Evolutionary conservation across 306 rosid genomes (phyloP), one percentile per base, ranked within the genome.

Genomic region (Carpinus fangiana): DNA sequence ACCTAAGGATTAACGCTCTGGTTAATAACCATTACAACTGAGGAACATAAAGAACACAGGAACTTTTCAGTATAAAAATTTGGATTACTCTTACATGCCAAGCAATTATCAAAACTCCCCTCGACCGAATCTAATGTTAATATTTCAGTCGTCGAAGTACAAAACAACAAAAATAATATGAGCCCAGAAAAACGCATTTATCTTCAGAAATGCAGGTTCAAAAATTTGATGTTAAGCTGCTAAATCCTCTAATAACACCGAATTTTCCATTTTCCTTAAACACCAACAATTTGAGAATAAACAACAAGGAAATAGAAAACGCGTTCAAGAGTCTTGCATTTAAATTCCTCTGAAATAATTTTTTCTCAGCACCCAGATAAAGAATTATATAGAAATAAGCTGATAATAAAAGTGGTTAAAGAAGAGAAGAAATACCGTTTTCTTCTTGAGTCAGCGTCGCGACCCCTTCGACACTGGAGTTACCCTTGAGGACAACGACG

Each of bases 401-500:
- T 5, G 53, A 26, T n/a, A 17, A 34, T 2, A 4, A 26, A 73
- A 56, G 21, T 20, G 55, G 48, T n/a, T 0, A 18, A 34, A 28
- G n/a, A 36, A 0, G 69, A 72, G 46, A 31, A 69, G 23, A 66
- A 38, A 23, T 0, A 92, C 97, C 97, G 9, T 74, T 76, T 50
- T 84, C 85, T 7, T 89, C 82, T 81, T 93, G 97, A 70, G 88
- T 82, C 73, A 91, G 73, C 28, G 87, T 91, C 72, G 75, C 90
- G 23, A 90, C 87, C 65, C 97, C 92, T 84, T 90, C 89, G 8
- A 90, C 92, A 14, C 13, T 14, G 61, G 97, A 84, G 69, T 26
- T 90, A 14, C 97, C 94, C 84, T 86, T 88, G 86, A 91, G 91
- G 73, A 91, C 85, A n/a, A 89, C 84, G 52, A 91, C 94, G 36